Evolutionary conservation across 805 yeast species (phyloP).

Genomic region (Lachancea lanzarotensis): DNA sequence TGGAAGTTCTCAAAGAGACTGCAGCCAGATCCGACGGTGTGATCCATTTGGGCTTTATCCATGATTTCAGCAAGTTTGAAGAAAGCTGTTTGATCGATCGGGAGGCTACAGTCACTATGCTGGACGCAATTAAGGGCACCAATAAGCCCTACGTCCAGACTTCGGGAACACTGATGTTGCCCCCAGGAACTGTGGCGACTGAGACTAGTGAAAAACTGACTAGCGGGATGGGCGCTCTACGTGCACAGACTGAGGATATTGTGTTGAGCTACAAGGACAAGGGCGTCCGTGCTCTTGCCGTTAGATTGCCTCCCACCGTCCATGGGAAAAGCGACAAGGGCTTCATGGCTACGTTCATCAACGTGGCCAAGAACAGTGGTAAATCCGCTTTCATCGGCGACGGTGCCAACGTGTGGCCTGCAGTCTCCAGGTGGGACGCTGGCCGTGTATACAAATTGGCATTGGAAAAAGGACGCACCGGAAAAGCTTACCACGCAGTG

Average conservation of each 20-base stretch:
- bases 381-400: conserved; percentile 23
- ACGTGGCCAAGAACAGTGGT: conserved; percentile 30
- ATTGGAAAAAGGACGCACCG: no score
- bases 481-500: no score
- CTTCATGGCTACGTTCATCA: conserved; percentile 21
- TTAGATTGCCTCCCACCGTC: conserved; percentile 33
- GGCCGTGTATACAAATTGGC: no score
- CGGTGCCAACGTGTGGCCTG: no score
- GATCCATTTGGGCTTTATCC: conserved; percentile 34
- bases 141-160: conserved; percentile 27
- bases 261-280: conserved; percentile 16
- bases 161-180: conserved; percentile 19
- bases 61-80: conserved; percentile 25
- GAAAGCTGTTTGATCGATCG: conserved; percentile 21
- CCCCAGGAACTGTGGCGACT: neutral
- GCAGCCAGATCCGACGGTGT: conserved; percentile 33
- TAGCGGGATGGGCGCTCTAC: conserved; percentile 5
- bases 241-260: conserved; percentile 14
- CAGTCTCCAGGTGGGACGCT: no score
- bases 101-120: conserved; percentile 25
- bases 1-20: conserved; percentile 26
- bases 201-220: neutral
- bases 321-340: conserved; percentile 31
- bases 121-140: conserved; percentile 28
- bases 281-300: conserved; percentile 23